phyloP scores from a whole-genome alignment of 495 filamentous ascomycete genomes.

The Aspergillus carlsbadensis region DNA sequence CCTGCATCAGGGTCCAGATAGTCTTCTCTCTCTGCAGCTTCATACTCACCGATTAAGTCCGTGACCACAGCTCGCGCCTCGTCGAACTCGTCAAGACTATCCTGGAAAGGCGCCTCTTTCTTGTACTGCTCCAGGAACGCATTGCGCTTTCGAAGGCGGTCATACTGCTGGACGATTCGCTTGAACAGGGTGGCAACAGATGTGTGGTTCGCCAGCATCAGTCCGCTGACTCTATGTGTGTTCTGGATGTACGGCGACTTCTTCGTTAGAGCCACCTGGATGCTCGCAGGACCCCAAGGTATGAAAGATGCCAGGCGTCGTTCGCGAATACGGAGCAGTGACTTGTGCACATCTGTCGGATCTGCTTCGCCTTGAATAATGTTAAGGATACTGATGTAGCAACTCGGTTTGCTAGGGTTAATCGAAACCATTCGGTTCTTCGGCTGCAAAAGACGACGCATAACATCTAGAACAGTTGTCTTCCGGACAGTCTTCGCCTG shows the following conservation, averaged over 20 bases:
- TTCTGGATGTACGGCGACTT: constrained; percentile 87
- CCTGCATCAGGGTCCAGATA: constrained; percentile 75
- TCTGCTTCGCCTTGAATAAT: constrained; percentile 98
- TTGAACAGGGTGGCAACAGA: constrained; percentile 97
- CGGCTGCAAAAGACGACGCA: constrained; percentile 91
- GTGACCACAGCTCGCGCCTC: constrained; percentile 85
- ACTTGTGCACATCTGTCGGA: constrained; percentile 96
- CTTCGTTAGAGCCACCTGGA: constrained; percentile 95
- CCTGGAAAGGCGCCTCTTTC: constrained; percentile 85
- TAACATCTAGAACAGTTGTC: constrained; percentile 96
- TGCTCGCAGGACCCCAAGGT: constrained; percentile 97
- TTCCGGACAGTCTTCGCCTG: constrained; percentile 96
- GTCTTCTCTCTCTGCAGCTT: constrained; percentile 85
- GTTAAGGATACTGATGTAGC: constrained; percentile 98
- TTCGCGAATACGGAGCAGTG: constrained; percentile 91
- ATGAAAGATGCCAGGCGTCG: constrained; percentile 94
- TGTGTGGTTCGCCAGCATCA: constrained; percentile 98
- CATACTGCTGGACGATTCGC: constrained; percentile 85
- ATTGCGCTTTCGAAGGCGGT: constrained; percentile 90
- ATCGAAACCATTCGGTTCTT: constrained; percentile 99
- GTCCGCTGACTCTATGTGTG: constrained; percentile 88
- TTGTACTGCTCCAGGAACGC: constrained; percentile 96
- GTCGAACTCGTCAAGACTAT: constrained; percentile 92
- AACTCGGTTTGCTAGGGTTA: constrained; percentile 91
- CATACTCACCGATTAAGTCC: constrained; percentile 89